Base-by-base conservation (phyloP, 179 eudicot genomes). In the Beta corolliflora region DNA sequence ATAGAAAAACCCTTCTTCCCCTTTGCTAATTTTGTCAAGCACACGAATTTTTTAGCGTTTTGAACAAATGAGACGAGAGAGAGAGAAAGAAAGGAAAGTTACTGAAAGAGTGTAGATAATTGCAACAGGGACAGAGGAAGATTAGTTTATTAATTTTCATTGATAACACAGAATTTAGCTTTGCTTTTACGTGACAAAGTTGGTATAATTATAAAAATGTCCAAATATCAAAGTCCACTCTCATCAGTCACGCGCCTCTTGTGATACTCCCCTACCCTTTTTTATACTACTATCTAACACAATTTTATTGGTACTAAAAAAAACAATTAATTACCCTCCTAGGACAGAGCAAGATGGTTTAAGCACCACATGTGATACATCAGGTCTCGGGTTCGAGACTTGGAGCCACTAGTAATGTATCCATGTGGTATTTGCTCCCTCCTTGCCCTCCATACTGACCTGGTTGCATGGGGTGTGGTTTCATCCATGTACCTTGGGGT, bases 221-320 rank as follows among this genome's bases (percentile, higher is more conserved):
- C 0, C 8, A 48, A 1, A 48, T 7, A 48, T 48, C 9, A 48
- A 31, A 31, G 18, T 14, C 73, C 73, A 64, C 60, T 61, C 58
- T 76, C 55, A 6, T 5, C 6, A 46, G 9, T 76, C 79, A 76
- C 79, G 79, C 71, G 79, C 71, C 69, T n/a, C 71, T 3, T 61
- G 29, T 61, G 58, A 45, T 9, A 9, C 14, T 19, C 31, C 31
- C 31, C 25, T 25, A 25, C 25, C 25, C 25, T 25, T 25, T 25
- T 25, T 25, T 25, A 25, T 25, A 25, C 25, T 0, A 25, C 25
- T 29, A 29, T 29, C 31, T 29, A 29, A 29, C 31, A 29, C 31
- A 29, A 29, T 29, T 29, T 29, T 29, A 29, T 29, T 29, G 31
- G 31, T 29, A 29, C 31, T 29, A 1, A 29, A 29, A 25, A 29